phyloP scores from a whole-genome alignment of 805 yeast genomes.

The Myxozyma vanderwaltii region DNA sequence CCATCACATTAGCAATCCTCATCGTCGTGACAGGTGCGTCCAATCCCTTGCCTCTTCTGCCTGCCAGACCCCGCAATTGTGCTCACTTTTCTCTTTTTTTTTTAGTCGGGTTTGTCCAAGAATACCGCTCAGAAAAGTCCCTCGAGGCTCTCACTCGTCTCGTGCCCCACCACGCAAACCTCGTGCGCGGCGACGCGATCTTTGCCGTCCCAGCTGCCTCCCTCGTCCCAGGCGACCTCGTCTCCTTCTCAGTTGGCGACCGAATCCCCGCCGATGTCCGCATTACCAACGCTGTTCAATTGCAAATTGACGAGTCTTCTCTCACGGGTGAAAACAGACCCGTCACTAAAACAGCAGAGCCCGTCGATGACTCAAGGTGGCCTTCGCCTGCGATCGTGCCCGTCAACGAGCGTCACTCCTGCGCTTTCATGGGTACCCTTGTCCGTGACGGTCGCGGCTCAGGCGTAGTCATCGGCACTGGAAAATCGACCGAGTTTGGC shows the following conservation, averaged over 20 bases:
- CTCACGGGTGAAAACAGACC: slow-evolving; percentile 95
- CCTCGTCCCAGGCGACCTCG: slow-evolving; percentile 95
- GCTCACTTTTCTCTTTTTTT: background rate
- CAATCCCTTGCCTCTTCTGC: background rate
- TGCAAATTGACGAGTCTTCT: slow-evolving; percentile 88
- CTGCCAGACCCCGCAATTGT: background rate
- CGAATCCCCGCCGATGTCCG: slow-evolving; percentile 95
- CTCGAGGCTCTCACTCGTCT: slow-evolving; percentile 87
- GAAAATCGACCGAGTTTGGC: slow-evolving; percentile 88
- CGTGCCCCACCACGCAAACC: slow-evolving; percentile 96
- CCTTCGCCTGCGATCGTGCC: slow-evolving; percentile 45
- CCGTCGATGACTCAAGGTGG: slow-evolving; percentile 42
- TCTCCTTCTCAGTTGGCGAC: slow-evolving; percentile 88
- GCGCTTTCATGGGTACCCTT: slow-evolving; percentile 96
- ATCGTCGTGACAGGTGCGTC: slow-evolving; percentile 75
- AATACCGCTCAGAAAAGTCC: slow-evolving; percentile 91
- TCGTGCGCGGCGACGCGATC: slow-evolving; percentile 72
- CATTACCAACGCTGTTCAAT: slow-evolving; percentile 72
- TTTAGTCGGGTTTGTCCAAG: slow-evolving; percentile 92
- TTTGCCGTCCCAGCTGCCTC: slow-evolving; percentile 76
- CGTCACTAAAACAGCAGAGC: slow-evolving; percentile 62
- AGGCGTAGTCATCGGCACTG: slow-evolving; percentile 92
- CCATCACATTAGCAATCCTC: slow-evolving; percentile 85
- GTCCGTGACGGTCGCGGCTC: slow-evolving; percentile 95
- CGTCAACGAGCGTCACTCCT: slow-evolving; percentile 68